These are phyloP conservation scores for Dictyostelium intermedium DNA, from an alignment of 78 protist species.

Conservation along the genomic window DNA sequence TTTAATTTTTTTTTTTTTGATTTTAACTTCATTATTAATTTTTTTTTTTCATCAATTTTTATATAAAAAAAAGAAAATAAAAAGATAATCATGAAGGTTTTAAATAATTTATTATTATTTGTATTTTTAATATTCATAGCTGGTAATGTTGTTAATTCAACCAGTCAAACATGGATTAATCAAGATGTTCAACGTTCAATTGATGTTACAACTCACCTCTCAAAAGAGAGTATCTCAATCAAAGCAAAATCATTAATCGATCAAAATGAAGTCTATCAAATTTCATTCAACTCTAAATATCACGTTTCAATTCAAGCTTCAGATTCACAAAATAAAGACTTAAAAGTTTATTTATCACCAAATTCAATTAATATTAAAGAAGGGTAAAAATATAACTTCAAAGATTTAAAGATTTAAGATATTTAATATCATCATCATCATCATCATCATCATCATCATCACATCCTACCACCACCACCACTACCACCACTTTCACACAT, in stretches of 20 bases:
- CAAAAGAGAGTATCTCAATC: conserved; percentile 34
- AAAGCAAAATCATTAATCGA: conserved; percentile 27
- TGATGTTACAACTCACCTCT: conserved; percentile 42
- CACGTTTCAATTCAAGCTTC: conserved; percentile 39
- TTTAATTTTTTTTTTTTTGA: background rate
- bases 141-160: background rate
- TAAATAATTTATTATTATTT: background rate
- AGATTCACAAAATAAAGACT: background rate
- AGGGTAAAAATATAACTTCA: background rate
- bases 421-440: too few relatives aligned
- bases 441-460: too few relatives aligned
- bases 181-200: conserved; percentile 36
- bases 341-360: conserved; percentile 19
- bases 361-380: conserved; percentile 18
- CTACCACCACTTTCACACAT: too few relatives aligned
- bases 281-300: background rate
- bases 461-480: too few relatives aligned
- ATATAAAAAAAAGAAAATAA: background rate
- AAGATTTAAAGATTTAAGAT: background rate
- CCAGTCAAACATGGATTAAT: conserved; percentile 27
- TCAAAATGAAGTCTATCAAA: background rate
- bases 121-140: conserved; percentile 5
- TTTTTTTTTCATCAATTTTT: background rate
- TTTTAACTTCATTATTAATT: background rate
- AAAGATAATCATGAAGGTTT: background rate